phyloP scores from a whole-genome alignment of 2,329 filamentous ascomycete species.

The Claviceps capensis region DNA sequence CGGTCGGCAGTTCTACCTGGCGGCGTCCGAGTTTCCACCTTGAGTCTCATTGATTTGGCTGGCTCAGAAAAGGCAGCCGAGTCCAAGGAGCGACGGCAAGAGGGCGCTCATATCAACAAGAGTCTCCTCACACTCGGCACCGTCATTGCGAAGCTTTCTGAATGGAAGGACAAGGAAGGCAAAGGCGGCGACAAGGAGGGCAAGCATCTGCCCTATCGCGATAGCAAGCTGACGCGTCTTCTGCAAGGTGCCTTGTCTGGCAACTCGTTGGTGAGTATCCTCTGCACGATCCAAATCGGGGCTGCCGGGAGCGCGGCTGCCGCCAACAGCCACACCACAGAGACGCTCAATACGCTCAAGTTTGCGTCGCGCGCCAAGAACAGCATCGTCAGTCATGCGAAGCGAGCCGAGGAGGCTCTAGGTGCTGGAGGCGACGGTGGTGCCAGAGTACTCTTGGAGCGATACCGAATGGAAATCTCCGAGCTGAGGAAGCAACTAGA shows the following conservation, averaged over 20 bases:
- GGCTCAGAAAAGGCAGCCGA: constrained; percentile 94
- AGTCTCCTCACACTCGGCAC: constrained; percentile 88
- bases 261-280: constrained; percentile 88
- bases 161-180: constrained; percentile 69
- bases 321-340: constrained; percentile 62
- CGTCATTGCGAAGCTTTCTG: constrained; percentile 86
- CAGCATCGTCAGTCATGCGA: constrained; percentile 93
- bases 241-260: constrained; percentile 87
- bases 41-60: constrained; percentile 91
- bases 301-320: constrained; percentile 56
- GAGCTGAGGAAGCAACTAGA: constrained; percentile 73
- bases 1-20: constrained; percentile 62
- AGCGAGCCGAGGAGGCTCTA: constrained; percentile 81
- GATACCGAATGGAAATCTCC: constrained; percentile 86
- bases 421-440: constrained; percentile 71
- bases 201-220: constrained; percentile 89
- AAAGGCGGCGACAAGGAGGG: constrained; percentile 65
- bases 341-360: constrained; percentile 92
- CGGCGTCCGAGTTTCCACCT: constrained; percentile 85
- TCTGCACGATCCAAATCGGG: constrained; percentile 92
- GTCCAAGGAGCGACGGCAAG: constrained; percentile 81
- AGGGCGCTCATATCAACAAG: constrained; percentile 98
- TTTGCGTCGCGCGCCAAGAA: constrained; percentile 96
- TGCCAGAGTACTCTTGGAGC: constrained; percentile 74
- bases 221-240: constrained; percentile 90